Evolutionary conservation across 1,284 basidiomycete genomes (phyloP).

Genomic region (Cutaneotrichosporon dermatis): DNA sequence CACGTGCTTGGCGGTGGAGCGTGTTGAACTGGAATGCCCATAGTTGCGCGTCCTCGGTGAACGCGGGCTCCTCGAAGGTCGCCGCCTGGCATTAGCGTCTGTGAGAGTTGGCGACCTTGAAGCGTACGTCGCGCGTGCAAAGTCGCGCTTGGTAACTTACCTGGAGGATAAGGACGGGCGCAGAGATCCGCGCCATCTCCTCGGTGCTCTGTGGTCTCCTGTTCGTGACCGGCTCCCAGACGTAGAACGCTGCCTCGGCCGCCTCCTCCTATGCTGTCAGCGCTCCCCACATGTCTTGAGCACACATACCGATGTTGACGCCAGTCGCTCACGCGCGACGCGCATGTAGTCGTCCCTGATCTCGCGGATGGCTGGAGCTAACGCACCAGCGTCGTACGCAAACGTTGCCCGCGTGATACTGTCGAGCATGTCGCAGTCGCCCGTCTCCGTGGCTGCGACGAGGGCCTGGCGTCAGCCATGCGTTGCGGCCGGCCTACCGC

Average conservation of each 20-base stretch:
- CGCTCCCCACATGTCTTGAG: background rate
- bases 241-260: slow-evolving; percentile 10
- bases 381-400: slow-evolving; percentile 16
- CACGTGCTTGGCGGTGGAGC: slow-evolving; percentile 1
- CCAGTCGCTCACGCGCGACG: slow-evolving; percentile 13
- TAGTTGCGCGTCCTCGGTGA: background rate
- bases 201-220: background rate
- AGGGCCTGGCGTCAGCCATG: slow-evolving; percentile 16
- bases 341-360: slow-evolving; percentile 21
- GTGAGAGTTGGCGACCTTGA: too few relatives aligned
- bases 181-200: slow-evolving; percentile 3
- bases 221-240: slow-evolving; percentile 9
- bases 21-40: slow-evolving; percentile 8
- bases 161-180: slow-evolving; percentile 19
- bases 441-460: slow-evolving; percentile 4
- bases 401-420: slow-evolving; percentile 21
- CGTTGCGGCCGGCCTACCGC: too few relatives aligned
- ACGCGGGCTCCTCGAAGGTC: background rate
- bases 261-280: slow-evolving; percentile 2
- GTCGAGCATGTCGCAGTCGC: slow-evolving; percentile 25
- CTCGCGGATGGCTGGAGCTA: slow-evolving; percentile 18
- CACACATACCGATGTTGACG: background rate
- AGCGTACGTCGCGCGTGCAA: too few relatives aligned
- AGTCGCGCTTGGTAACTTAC: too few relatives aligned
- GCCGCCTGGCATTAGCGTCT: too few relatives aligned